Conservation (phyloP, 2,329 filamentous ascomycete species). For the Diaporthe sp. region DNA sequence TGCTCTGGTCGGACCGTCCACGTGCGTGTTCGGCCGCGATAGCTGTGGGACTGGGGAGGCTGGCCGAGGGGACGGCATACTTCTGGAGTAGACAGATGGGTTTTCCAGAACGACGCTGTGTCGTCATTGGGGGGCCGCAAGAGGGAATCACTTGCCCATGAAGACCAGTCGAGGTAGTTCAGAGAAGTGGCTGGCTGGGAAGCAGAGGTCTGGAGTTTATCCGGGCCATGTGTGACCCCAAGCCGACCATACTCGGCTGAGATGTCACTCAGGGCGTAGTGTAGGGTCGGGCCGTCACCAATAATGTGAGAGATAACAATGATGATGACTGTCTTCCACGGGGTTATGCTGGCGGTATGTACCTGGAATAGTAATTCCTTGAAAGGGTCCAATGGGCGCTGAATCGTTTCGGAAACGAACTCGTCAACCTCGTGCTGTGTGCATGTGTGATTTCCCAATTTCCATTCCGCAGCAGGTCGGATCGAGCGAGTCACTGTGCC, state of each 20-base stretch:
- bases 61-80: not conserved
- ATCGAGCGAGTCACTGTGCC: not conserved
- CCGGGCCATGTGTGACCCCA: too few species aligned
- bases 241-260: not conserved
- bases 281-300: not conserved
- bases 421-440: not conserved
- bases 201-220: not conserved
- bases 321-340: constrained; percentile 5
- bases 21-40: not conserved
- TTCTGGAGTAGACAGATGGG: not conserved
- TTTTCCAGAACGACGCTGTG: not conserved
- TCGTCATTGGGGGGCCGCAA: not conserved
- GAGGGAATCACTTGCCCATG: not conserved
- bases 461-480: not conserved
- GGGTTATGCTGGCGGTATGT: not conserved
- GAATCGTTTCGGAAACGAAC: not conserved
- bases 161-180: constrained; percentile 12
- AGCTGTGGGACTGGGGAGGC: not conserved
- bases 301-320: not conserved
- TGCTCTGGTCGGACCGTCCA: not conserved
- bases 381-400: not conserved
- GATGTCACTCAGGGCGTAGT: not conserved
- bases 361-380: not conserved
- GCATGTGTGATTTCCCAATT: not conserved
- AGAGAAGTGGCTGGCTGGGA: not conserved